phyloP scores from a whole-genome alignment of 2,329 filamentous ascomycete genomes.

The Diaporthe humulicola region DNA sequence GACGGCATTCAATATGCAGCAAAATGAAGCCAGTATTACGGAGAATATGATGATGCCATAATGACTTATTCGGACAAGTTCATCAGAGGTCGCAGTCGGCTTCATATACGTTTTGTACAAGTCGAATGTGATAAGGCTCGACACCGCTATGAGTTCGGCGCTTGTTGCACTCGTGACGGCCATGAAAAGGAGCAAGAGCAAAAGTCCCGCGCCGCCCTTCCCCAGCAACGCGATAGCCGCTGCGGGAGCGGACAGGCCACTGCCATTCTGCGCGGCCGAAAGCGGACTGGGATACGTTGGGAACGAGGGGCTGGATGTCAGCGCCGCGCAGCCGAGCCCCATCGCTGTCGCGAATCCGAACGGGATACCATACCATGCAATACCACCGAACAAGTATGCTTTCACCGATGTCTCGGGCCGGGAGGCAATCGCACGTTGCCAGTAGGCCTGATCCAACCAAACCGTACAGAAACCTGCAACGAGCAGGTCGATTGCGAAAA shows the following conservation, averaged over 20 bases:
- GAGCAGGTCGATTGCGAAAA: slow-evolving; percentile 54
- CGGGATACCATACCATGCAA: slow-evolving; percentile 55
- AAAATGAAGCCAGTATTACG: slow-evolving; percentile 50
- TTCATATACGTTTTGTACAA: slow-evolving; percentile 55
- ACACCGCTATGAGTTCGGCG: slow-evolving; percentile 58
- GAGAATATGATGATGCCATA: slow-evolving; percentile 51
- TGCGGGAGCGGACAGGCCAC: slow-evolving; percentile 50
- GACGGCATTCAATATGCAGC: slow-evolving; percentile 53
- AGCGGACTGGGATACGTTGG: slow-evolving; percentile 50
- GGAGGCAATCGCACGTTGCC: slow-evolving; percentile 59
- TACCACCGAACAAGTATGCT: slow-evolving; percentile 56
- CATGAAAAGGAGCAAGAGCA: slow-evolving; percentile 61
- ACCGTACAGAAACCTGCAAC: slow-evolving; percentile 52
- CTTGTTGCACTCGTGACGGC: slow-evolving; percentile 58
- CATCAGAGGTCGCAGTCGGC: slow-evolving; percentile 47
- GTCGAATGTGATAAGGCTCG: slow-evolving; percentile 54
- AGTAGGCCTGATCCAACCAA: slow-evolving; percentile 59
- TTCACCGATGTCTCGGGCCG: slow-evolving; percentile 55
- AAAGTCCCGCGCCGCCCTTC: slow-evolving; percentile 50
- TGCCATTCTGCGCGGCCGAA: slow-evolving; percentile 47
- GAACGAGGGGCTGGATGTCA: slow-evolving; percentile 45
- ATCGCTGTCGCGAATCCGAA: slow-evolving; percentile 53
- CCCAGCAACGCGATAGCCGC: slow-evolving; percentile 52
- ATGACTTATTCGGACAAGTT: slow-evolving; percentile 51
- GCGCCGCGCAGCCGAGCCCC: slow-evolving; percentile 51